Evolutionary conservation across 805 yeast species (phyloP), one percentile per base, ranked within the genome.

Genomic region (Barnettozyma salicaria): DNA sequence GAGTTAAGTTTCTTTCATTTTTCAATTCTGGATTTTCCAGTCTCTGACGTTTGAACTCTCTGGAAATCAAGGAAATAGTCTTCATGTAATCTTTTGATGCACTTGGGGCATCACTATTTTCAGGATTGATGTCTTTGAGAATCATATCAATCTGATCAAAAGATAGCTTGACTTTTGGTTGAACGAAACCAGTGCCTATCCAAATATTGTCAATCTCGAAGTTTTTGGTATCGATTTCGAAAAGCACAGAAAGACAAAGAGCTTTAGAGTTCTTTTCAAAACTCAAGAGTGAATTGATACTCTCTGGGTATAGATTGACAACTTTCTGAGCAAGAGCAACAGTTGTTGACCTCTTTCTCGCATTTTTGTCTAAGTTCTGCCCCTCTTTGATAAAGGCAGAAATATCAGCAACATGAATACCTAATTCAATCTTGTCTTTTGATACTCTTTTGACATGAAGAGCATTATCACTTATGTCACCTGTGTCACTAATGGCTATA

Each of bases 311-410:
- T 48, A 88, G 67, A 41, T 80, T 74, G 10, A 66, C 71, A 30
- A 78, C 73, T 20, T 72, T 67, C 56, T 89, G 96, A 11, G 94
- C 92, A 58, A 89, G 70, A 53, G 80, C 83, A 4, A 90, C 97
- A 7, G 96, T 78, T 4, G 90, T 76, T 1, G 94, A 87, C 56
- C 97, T 74, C 64, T 86, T 88, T 60, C 86, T 84, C 1, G 95
- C 83, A 56, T 90, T 88, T 44, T 89, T 78, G 54, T 92, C 98
- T 43, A 90, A 64, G 8, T 76, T 63, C 0, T 95, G 76, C 12
- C 88, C 90, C 27, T 76, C 80, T 47, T 73, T 76, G 36, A 90
- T 61, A 48, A 68, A 85, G 30, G 77, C 76, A 4, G 94, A 68
- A 5, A 82, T 78, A 62, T 92, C 98, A 22, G 83, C 69, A 31